A percentile compares a stretch with the other conserved stretches of the same genome.
phyloP scores from a whole-genome alignment of 2,329 filamentous ascomycete species.

The Aspergillus carbonarius region DNA sequence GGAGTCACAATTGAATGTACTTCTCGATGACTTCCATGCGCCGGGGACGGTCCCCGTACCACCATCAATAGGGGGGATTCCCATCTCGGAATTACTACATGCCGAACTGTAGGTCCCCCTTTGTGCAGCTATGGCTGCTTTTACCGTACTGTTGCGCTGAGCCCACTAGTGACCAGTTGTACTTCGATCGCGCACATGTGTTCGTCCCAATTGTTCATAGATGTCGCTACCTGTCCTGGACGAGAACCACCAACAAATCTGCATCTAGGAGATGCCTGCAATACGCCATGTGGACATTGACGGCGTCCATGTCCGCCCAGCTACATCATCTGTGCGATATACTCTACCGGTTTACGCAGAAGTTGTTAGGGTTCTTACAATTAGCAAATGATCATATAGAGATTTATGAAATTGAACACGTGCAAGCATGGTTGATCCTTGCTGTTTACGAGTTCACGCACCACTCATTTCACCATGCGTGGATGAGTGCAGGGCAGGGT shows the following conservation, averaged over 20 bases:
- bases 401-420: slow-evolving; percentile 10
- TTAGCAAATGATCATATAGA: not conserved
- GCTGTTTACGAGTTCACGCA: slow-evolving; percentile 7
- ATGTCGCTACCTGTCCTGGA: slow-evolving; percentile 2
- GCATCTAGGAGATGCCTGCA: not conserved
- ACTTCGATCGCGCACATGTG: slow-evolving; percentile 15
- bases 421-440: slow-evolving; percentile 11
- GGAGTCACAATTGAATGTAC: not conserved
- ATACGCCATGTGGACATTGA: slow-evolving; percentile 12
- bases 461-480: slow-evolving; percentile 25
- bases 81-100: not conserved
- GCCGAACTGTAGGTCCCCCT: not conserved
- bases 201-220: slow-evolving; percentile 10
- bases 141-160: not conserved
- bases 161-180: slow-evolving; percentile 12
- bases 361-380: not conserved
- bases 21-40: not conserved
- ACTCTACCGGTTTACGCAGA: not conserved
- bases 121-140: not conserved
- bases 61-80: not conserved
- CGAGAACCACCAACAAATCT: not conserved
- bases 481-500: slow-evolving; percentile 31
- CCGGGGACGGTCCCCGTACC: not conserved
- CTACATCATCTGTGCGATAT: not conserved
- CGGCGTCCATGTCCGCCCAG: slow-evolving; percentile 9